Percentiles rank a stretch among this genome's conserved stretches.
phyloP scores from a whole-genome alignment of 1,284 basidiomycete species.

The Apiotrichum siamense region DNA sequence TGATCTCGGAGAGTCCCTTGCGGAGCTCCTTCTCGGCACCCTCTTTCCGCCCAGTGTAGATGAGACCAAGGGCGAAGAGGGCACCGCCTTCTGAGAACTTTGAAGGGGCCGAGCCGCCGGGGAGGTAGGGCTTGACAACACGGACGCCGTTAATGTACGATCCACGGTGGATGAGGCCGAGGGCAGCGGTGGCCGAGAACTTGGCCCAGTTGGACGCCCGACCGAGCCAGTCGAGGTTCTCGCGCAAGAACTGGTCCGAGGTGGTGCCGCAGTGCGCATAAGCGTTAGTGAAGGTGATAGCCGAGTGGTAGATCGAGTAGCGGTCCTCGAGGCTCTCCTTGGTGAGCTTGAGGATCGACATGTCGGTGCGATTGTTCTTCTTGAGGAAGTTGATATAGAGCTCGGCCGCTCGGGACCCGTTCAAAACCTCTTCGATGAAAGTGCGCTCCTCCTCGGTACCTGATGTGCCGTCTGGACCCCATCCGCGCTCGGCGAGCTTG shows the following conservation, averaged over 20 bases:
- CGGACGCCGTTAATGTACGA: conserved; percentile 87
- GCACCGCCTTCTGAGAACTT: conserved; percentile 87
- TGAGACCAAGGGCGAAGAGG: conserved; percentile 86
- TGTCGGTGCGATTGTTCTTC: conserved; percentile 85
- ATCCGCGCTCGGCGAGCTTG: conserved; percentile 31
- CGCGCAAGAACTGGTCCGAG: conserved; percentile 82
- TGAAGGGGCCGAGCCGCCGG: conserved; percentile 58
- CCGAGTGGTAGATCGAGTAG: conserved; percentile 92
- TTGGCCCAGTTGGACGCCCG: conserved; percentile 95
- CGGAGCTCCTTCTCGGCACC: conserved; percentile 71
- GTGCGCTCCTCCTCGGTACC: conserved; percentile 54
- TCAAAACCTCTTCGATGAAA: conserved; percentile 56
- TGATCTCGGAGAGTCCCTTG: conserved; percentile 54
- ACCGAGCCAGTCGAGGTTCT: conserved; percentile 91
- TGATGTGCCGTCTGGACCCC: conserved; percentile 50
- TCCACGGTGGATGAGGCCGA: conserved; percentile 94
- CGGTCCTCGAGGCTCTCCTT: conserved; percentile 87
- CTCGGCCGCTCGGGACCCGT: conserved; percentile 81
- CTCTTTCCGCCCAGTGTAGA: conserved; percentile 62
- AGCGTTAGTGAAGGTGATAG: conserved; percentile 88
- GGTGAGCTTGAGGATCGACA: conserved; percentile 82
- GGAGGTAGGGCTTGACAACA: conserved; percentile 89
- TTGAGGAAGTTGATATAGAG: conserved; percentile 89
- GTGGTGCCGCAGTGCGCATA: conserved; percentile 95
- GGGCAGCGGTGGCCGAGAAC: conserved; percentile 88